A percentile compares a stretch with the other conserved stretches of the same genome.
Conservation (phyloP, 768 basidiomycete species). For the Lactarius vividus region DNA sequence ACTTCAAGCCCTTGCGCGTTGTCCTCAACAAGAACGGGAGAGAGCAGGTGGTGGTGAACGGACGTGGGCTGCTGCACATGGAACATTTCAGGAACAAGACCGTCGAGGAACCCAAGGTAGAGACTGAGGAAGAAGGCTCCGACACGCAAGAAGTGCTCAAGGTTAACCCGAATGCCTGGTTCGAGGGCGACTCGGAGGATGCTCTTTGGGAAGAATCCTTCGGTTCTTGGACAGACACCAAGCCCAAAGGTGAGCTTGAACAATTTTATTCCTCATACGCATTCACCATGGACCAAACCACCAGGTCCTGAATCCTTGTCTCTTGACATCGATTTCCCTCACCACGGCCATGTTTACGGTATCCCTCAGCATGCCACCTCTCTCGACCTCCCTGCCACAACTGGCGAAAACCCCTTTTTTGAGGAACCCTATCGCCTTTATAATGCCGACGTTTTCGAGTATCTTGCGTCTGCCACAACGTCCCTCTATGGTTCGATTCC, state of each 20-base stretch:
- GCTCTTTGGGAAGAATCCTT: slow-evolving; percentile 90
- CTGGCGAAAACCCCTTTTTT: slow-evolving; percentile 72
- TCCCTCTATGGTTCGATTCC: slow-evolving; percentile 92
- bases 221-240: slow-evolving; percentile 83
- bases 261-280: neutral
- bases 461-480: slow-evolving; percentile 73
- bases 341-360: slow-evolving; percentile 87
- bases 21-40: slow-evolving; percentile 69
- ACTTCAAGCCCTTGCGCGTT: slow-evolving; percentile 74
- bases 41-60: slow-evolving; percentile 87
- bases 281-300: slow-evolving; percentile 2
- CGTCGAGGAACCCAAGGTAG: slow-evolving; percentile 46
- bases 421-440: slow-evolving; percentile 92
- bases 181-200: slow-evolving; percentile 83
- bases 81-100: slow-evolving; percentile 87
- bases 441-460: slow-evolving; percentile 96
- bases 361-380: slow-evolving; percentile 95
- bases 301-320: slow-evolving; percentile 92
- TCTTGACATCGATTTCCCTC: slow-evolving; percentile 90
- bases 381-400: slow-evolving; percentile 84
- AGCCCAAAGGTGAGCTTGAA: slow-evolving; percentile 78
- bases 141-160: slow-evolving; percentile 53
- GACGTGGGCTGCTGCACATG: slow-evolving; percentile 90
- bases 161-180: slow-evolving; percentile 65
- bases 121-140: slow-evolving; percentile 40